A percentile compares a stretch with the other conserved stretches of the same genome.
These are phyloP conservation scores for Penstemon barbatus DNA, from an alignment of 257 asterid genomes.

Conservation along the genomic window DNA sequence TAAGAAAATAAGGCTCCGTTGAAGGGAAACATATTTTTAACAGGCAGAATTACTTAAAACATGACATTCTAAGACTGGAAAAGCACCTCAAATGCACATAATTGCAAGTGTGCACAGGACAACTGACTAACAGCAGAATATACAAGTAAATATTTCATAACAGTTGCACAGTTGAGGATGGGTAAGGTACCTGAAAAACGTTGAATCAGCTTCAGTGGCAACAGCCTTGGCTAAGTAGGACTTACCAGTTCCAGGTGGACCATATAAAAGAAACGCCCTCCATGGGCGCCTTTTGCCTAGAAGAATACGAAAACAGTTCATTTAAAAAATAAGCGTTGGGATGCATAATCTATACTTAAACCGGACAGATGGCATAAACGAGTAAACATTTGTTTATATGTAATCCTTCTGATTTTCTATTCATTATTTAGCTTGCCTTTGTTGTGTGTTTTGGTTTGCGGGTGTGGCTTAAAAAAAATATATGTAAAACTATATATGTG, in stretches of 20 bases:
- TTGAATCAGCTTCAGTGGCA: slow-evolving; percentile 99
- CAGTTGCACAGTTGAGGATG: slow-evolving; percentile 9
- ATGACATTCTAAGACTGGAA: not conserved
- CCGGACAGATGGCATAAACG: not conserved
- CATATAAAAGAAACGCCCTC: slow-evolving; percentile 98
- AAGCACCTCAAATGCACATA: not conserved
- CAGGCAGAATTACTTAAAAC: slow-evolving; percentile 1
- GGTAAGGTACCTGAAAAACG: slow-evolving; percentile 78
- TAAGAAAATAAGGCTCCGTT: not conserved
- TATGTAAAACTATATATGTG: too few relatives aligned
- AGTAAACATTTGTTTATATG: slow-evolving; percentile 8
- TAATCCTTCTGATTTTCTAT: not conserved
- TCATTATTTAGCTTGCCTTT: not conserved
- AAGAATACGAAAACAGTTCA: slow-evolving; percentile 16
- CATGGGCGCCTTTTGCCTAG: slow-evolving; percentile 96
- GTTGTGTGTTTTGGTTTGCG: not conserved
- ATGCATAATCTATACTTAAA: not conserved
- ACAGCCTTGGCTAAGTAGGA: slow-evolving; percentile 98
- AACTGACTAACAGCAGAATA: not conserved
- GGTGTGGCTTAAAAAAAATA: not conserved
- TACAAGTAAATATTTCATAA: not conserved
- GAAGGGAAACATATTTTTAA: not conserved
- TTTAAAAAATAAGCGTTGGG: slow-evolving; percentile 1
- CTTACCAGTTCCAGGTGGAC: slow-evolving; percentile 99
- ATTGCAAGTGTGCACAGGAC: not conserved